Conservation (phyloP, 2,329 filamentous ascomycete genomes). For the Dothideomycetes sp. region DNA sequence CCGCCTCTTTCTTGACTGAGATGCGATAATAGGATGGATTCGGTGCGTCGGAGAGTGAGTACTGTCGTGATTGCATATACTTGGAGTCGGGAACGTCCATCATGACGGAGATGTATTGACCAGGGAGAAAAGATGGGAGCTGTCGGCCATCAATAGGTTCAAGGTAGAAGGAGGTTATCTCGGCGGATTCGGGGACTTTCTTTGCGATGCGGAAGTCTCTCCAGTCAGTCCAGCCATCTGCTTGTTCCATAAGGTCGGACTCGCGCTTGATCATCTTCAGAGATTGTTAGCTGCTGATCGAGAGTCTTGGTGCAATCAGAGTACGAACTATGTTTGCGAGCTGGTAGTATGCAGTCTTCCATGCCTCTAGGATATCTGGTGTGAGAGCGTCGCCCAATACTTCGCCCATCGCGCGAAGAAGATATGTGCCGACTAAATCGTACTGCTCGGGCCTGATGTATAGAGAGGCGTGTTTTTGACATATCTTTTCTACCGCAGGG, state of each 20-base stretch:
- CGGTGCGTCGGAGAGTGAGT: slow-evolving; percentile 59
- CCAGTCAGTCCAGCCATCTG: slow-evolving; percentile 57
- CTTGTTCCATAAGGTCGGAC: slow-evolving; percentile 48
- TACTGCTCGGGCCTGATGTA: slow-evolving; percentile 60
- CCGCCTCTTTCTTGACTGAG: slow-evolving; percentile 57
- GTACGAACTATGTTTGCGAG: slow-evolving; percentile 47
- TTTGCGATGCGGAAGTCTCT: slow-evolving; percentile 53
- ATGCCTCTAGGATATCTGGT: slow-evolving; percentile 52
- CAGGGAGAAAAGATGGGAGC: slow-evolving; percentile 55
- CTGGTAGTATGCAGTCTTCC: slow-evolving; percentile 62
- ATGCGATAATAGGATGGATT: slow-evolving; percentile 54
- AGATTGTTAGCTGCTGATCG: background rate
- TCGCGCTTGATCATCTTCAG: slow-evolving; percentile 51
- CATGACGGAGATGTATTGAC: slow-evolving; percentile 61
- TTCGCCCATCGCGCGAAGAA: slow-evolving; percentile 55
- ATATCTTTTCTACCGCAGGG: slow-evolving; percentile 55
- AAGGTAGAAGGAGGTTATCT: slow-evolving; percentile 62
- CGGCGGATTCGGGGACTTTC: slow-evolving; percentile 52
- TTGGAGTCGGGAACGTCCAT: slow-evolving; percentile 47
- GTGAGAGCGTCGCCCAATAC: slow-evolving; percentile 60
- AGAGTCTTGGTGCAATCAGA: background rate
- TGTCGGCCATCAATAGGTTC: slow-evolving; percentile 48
- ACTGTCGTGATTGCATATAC: slow-evolving; percentile 58
- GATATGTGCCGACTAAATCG: slow-evolving; percentile 56
- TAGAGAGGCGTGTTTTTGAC: slow-evolving; percentile 64